Evolutionary conservation across 495 filamentous ascomycete genomes (phyloP), one percentile per base, ranked within the genome.

Genomic region (Penicillium arizonense): DNA sequence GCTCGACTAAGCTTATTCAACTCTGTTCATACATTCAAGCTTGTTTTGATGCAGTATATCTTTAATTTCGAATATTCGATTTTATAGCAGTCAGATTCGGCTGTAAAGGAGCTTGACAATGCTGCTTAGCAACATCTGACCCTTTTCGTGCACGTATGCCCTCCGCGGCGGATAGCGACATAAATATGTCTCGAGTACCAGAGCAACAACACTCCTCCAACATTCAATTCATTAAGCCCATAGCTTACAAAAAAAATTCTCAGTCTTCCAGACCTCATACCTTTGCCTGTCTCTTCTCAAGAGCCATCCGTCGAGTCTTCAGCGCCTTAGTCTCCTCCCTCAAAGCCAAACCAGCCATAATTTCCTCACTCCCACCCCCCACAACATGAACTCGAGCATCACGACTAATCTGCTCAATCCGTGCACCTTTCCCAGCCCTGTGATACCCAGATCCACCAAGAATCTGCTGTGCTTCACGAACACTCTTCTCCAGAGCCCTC

Each of bases 391-490:
- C 79, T 34, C 80, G 68, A 28, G 77, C 68, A 68, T 82, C 80
- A 26, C 81, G 68, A 56, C 74, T 80, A 45, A 84, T 82, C 59
- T 84, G 81, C 61, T 82, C 80, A 30, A 82, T 70, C 4, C 71
- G 57, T 12, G 73, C 78, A 1, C 80, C 79, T 40, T 75, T 76
- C 0, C 80, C 80, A 36, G 70, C 69, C 52, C 70, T 76, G 47
- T 79, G 75, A 53, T 82, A 82, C 5, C 82, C 82, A 12, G 78
- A 72, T 0, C 82, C 82, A 12, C 82, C 82, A 50, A 86, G 63
- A 35, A 84, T 75, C 60, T 86, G 82, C 72, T 84, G 82, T 2
- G 82, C 80, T 55, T 86, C 82, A 7, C 82, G 68, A 24, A 77
- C 77, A 41, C 76, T 77, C 60, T 79, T 74, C 64, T 86, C 82